A percentile compares a stretch with the other conserved stretches of the same genome.
These are phyloP conservation scores for Lipomyces sp. DNA, from an alignment of 805 yeast genomes.

Conservation along the genomic window DNA sequence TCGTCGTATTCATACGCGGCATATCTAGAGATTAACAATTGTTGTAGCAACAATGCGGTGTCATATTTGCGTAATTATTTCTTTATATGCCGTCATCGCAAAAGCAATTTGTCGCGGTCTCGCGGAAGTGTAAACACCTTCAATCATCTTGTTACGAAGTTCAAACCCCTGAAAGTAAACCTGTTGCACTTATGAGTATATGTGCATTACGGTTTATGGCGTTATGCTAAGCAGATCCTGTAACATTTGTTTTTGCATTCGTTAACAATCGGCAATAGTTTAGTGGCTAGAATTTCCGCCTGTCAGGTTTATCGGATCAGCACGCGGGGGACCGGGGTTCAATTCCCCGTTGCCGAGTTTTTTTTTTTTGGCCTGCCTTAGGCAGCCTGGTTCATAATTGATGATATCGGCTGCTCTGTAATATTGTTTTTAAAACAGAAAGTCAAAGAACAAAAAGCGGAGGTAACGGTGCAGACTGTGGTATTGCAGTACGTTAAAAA, in stretches of 20 bases:
- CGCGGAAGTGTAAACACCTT: not conserved
- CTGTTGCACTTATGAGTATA: too few species aligned
- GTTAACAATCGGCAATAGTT: conserved; percentile 42
- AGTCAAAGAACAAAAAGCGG: too few species aligned
- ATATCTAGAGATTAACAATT: not conserved
- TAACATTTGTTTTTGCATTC: not conserved
- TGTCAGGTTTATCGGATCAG: conserved; percentile 35
- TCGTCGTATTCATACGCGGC: not conserved
- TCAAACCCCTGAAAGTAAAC: too few species aligned
- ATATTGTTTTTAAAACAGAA: too few species aligned
- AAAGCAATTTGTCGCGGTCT: not conserved
- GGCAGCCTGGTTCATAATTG: too few species aligned
- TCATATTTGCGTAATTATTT: not conserved
- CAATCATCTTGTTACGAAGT: not conserved
- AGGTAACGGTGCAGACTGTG: too few species aligned
- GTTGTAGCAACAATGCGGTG: not conserved
- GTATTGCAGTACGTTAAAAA: too few species aligned
- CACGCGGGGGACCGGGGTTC: conserved; percentile 21
- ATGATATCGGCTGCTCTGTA: too few species aligned
- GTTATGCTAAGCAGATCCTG: too few species aligned
- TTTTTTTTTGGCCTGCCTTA: not conserved
- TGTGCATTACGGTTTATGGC: too few species aligned
- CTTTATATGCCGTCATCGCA: conserved; percentile 1
- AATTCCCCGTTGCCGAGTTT: conserved; percentile 16
- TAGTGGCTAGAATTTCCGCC: conserved; percentile 47